Conservation (phyloP, 225 moss, liverwort and hornwort genomes). For the Antitrichia curtipendula region DNA sequence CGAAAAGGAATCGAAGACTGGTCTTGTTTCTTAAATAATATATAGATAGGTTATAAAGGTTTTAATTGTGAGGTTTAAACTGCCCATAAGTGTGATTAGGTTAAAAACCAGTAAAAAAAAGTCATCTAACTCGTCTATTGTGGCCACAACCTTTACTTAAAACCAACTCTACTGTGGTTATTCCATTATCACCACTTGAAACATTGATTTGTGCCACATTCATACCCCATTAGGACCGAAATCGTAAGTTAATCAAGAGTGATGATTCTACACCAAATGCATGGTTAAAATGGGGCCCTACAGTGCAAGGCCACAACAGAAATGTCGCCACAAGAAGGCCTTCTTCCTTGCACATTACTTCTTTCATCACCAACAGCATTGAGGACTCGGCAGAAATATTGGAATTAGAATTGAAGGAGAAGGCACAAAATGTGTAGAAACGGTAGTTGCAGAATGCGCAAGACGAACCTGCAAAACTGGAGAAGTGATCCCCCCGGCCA, state of each 20-base stretch:
- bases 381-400: neutral
- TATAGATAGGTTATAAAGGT: neutral
- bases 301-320: neutral
- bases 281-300: neutral
- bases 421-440: neutral
- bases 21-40: neutral
- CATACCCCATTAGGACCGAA: neutral
- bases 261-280: neutral
- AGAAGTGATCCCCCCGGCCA: constrained; percentile 93
- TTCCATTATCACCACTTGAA: neutral
- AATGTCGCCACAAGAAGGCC: neutral
- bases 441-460: neutral
- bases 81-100: neutral
- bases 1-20: neutral
- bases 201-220: neutral
- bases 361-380: neutral
- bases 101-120: neutral
- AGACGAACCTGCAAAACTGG: constrained; percentile 60
- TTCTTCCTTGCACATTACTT: neutral
- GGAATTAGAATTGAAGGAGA: too few species aligned
- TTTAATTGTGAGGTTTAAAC: neutral
- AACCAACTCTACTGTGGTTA: neutral
- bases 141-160: neutral
- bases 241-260: neutral
- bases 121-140: neutral